Evolutionary conservation across 2,329 filamentous ascomycete species (phyloP), one percentile per base, ranked within the genome.

Genomic region (Cucurbitaria berberidis): DNA sequence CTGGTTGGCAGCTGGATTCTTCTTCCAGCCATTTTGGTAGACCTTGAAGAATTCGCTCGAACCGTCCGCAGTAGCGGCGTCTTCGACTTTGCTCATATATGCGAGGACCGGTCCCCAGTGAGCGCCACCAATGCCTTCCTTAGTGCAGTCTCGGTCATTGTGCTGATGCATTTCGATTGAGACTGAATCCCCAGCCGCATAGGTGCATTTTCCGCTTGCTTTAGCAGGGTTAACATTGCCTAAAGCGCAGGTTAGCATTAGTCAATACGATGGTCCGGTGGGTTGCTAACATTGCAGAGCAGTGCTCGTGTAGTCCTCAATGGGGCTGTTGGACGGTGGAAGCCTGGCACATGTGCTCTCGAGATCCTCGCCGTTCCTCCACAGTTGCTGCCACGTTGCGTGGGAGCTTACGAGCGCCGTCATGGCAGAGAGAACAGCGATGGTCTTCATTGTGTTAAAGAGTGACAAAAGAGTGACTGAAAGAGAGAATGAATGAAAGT

Each of bases 81-180:
- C 80, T 16, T 69, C 64, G 11, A 69, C 66, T 51, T 67, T 65
- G 45, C 59, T 55, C 62, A 84, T 79, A 68, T 82, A 85, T 51
- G 80, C 82, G 57, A 82, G 76, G 63, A 84, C 70, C 32, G 82
- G 82, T 8, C 82, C 82, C 70, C 77, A 74, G 74, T 84, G 82
- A 41, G 78, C 64, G 35, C 66, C 66, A 29, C 66, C 66, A 32
- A 69, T 57, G 21, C 55, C 66, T 53, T 69, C 60, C 49, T 62
- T 51, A 3, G 48, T 66, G 58, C 64, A 67, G 29, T 46, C 41
- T 41, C 66, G 63, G 52, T 19, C 51, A 55, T 60, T 65, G 45
- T 63, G 66, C 49, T 69, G 66, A 53, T 69, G 67, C 67, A 69
- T 69, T 53, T 69, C 67, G 29, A 69, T 67, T 8, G 65, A 67